phyloP scores from a whole-genome alignment of 306 rosid genomes.

The Quercus agrifolia region DNA sequence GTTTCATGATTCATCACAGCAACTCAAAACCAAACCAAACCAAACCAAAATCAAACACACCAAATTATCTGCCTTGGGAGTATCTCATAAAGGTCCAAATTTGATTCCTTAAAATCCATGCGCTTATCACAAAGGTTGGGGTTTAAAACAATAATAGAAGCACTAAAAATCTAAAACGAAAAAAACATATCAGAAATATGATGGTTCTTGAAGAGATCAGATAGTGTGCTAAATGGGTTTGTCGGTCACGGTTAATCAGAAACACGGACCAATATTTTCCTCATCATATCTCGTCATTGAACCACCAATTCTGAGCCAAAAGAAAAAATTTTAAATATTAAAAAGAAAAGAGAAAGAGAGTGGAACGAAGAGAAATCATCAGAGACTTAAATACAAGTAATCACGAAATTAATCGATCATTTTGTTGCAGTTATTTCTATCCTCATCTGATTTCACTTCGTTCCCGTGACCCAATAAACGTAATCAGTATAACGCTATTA shows the following conservation, averaged over 20 bases:
- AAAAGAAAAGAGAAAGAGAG: background rate
- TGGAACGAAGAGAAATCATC: background rate
- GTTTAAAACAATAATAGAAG: background rate
- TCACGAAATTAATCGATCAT: background rate
- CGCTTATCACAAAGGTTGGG: too few relatives aligned
- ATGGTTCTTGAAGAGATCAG: background rate
- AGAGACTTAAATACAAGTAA: constrained; percentile 5
- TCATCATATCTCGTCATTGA: background rate
- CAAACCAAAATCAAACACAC: background rate
- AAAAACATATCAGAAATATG: background rate
- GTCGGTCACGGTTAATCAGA: constrained; percentile 7
- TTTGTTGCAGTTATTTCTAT: constrained; percentile 3
- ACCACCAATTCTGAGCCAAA: background rate
- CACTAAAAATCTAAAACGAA: background rate
- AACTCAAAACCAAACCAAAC: background rate
- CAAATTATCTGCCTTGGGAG: too few relatives aligned
- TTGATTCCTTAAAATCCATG: too few relatives aligned
- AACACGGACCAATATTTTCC: constrained; percentile 6
- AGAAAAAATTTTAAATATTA: too few relatives aligned
- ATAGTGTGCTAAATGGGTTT: constrained; percentile 1
- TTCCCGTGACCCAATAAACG: background rate
- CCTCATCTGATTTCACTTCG: background rate
- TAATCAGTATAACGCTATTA: too few relatives aligned
- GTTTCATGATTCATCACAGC: constrained; percentile 10
- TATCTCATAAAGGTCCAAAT: too few relatives aligned